Evolutionary conservation across 2,329 filamentous ascomycete species (phyloP), one percentile per base, ranked within the genome.

Genomic region (Harringtonia aguacate): DNA sequence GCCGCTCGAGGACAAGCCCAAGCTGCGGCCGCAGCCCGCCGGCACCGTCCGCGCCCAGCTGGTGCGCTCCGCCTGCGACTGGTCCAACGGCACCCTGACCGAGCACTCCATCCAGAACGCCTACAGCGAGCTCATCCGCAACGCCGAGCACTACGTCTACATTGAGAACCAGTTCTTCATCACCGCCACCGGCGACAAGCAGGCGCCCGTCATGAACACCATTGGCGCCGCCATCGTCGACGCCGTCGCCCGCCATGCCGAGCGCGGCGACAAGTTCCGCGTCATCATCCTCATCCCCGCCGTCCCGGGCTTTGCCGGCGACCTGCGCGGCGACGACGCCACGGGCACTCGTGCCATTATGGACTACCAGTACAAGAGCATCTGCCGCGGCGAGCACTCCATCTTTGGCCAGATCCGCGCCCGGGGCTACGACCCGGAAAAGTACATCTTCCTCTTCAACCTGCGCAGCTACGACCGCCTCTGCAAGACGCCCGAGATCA

Each of bases 111-210:
- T 94, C 46, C 86, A 92, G 53, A 94, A 87, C 54, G 86, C 88
- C 0, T 94, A 94, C 59, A 72, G 70, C 46, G 86, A 95, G 50
- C 67, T 94, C 27, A 97, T 97, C 54, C 72, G 81, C 41, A 86
- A 86, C 41, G 90, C 90, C 0, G 69, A 95, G 62, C 90, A 97
- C 59, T 95, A 79, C 53, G 84, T 98, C 21, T 98, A 97, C 66
- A 95, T 98, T 48, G 92, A 98, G 61, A 97, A 97, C 56, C 92
- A 98, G 56, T 97, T 97, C 68, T 98, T 97, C 70, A 95, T 94
- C 58, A 94, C 88, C 1, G 86, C 92, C 0, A 97, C 90, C 0
- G 87, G 87, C 9, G 81, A 92, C n/a, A 64, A 95, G 30, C 89
- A 95, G 59, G 66, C 72, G 1, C 90, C 90, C 0, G 78, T 97